Base-by-base conservation (phyloP, 306 rosid species). In the Dryas drummondii region DNA sequence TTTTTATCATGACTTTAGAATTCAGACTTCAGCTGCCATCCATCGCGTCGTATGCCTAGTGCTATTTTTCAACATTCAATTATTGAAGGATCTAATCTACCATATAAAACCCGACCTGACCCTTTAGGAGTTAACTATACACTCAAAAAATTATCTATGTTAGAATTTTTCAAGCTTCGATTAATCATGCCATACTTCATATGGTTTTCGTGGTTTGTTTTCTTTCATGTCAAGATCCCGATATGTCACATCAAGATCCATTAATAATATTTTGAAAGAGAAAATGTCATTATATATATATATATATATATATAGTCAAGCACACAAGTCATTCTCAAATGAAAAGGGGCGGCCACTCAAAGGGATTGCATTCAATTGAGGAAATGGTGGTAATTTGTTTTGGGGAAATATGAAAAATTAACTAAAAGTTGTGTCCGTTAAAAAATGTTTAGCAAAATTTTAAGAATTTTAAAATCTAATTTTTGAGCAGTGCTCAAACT, bases 181-280 rank as follows among this genome's bases (percentile, higher is more conserved):
- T 32, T 32, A 32, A 8, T 56, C 32, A 17, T n/a, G 37, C 12
- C 17, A 26, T 26, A 40, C 2, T 19, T 14, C 14, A 49, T 26
- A 26, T 32, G 14, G 12, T 32, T 51, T 51, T 15, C 46, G 13
- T 51, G 48, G 48, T 51, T 42, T 48, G 44, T 16, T 69, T 32
- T 37, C 6, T 32, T 58, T 73, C 70, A 42, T 37, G 5, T 61
- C 59, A 37, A 52, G 60, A 69, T 27, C 49, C 48, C 17, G 8
- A 66, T 47, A 50, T 67, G 19, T 74, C 63, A 63, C 7, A 10
- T 64, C 46, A 64, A 14, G 63, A 52, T 64, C 78, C 71, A 42
- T 52, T 74, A 52, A 22, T 1, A 32, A 32, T 32, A 32, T 32
- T 51, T 17, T 63, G 45, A n/a, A 54, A 0, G 65, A 70, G 41